Conservation (phyloP, 2,329 filamentous ascomycete species). For the Diaporthe ilicicola region DNA sequence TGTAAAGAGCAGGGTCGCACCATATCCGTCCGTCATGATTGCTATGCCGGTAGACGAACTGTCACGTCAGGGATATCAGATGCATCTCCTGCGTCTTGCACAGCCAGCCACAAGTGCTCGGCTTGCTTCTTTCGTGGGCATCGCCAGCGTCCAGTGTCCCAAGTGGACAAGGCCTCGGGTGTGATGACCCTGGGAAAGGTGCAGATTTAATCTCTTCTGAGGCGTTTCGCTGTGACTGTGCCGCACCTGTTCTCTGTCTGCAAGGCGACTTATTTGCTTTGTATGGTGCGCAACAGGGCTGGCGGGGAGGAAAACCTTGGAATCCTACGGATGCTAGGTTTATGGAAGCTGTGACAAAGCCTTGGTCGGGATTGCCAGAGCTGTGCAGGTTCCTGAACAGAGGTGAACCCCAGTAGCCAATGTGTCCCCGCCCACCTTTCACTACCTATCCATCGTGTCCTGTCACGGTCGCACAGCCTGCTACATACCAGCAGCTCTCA, state of each 20-base stretch:
- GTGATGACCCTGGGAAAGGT: conserved; percentile 31
- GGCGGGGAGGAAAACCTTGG: not conserved
- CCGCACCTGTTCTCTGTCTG: not conserved
- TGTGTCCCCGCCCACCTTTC: not conserved
- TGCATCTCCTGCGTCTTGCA: conserved; percentile 21
- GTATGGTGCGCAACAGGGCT: not conserved
- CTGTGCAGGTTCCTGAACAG: conserved; percentile 3
- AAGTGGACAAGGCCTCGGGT: conserved; percentile 5
- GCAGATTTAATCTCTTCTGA: conserved; percentile 29
- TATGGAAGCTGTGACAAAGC: not conserved
- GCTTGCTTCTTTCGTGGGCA: conserved; percentile 18
- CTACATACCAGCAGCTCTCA: conserved; percentile 10
- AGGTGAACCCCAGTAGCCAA: not conserved
- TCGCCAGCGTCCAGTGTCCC: conserved; percentile 14
- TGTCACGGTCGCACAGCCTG: conserved; percentile 20
- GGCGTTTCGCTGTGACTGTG: conserved; percentile 31
- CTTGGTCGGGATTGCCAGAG: not conserved
- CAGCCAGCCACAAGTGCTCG: conserved; percentile 2
- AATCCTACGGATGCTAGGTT: not conserved
- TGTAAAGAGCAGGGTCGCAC: conserved; percentile 14
- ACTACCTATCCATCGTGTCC: not conserved
- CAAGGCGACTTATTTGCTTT: not conserved
- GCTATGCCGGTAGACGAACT: conserved; percentile 28
- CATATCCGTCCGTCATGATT: conserved; percentile 21
- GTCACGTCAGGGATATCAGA: conserved; percentile 16